Base-by-base conservation (phyloP, 352 stramenopile genomes). In the Phytopythium vexans region DNA sequence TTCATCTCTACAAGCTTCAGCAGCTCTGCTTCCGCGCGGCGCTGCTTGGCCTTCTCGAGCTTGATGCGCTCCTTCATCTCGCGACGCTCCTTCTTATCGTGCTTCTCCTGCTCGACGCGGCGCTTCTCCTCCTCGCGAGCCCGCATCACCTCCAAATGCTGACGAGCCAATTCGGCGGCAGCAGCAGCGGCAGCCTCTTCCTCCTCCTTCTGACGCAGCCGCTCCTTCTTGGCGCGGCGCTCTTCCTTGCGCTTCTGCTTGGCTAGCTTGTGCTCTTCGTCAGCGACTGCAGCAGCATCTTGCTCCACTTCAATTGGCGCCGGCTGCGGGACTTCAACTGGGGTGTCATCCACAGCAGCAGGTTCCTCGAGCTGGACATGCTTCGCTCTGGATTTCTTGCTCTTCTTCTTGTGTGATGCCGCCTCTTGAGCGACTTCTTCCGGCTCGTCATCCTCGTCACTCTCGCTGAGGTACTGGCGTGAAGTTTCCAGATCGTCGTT, bases 231-330 rank as follows among this genome's bases (percentile, higher is more conserved):
- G 8, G 64, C 64, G 34, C 70, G 70, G 37, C 64, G 64, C 41
- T 80, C 70, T 2, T 66, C 70, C 8, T 65, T 68, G 41, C 67
- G 58, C 43, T 68, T 63, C 41, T 74, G 72, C 59, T 74, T 77
- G 32, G 41, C 52, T 5, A 68, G 49, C 16, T 53, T 44, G 2
- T 50, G 60, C 10, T 77, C 58, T 43, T 74, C 67, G 52, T 77
- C 54, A 11, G 41, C 46, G n/a, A 45, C 35, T n/a, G 35, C 5
- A 6, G 48, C 48, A 21, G 36, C 4, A 9, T 53, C 48, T 12
- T 33, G 10, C 11, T 21, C 10, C 7, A 37, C 35, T 10, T 53
- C 48, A 7, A 53, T 12, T 27, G 48, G 14, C 6, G 48, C 5
- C 14, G 6, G 16, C 10, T 32, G 3, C 3, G 21, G 35, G 1